phyloP scores from a whole-genome alignment of 371 early-diverging fungal genomes.

The Basidiobolus meristosporus region DNA sequence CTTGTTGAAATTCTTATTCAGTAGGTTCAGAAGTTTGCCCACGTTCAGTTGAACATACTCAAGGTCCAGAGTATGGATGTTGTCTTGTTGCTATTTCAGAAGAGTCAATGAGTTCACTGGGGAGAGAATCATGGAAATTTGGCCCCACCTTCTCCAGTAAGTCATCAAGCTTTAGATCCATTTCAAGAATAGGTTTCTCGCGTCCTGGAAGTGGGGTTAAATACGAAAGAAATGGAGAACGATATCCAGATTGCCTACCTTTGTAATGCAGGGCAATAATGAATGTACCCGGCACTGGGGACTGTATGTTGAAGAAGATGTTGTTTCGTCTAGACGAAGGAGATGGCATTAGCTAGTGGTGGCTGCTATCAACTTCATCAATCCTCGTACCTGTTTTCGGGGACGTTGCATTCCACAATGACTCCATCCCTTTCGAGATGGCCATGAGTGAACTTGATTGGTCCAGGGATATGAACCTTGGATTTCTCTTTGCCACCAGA shows the following conservation, averaged over 20 bases:
- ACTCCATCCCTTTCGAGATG: slow-evolving; percentile 84
- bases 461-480: slow-evolving; percentile 27
- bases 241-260: too few species aligned
- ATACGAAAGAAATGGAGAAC: too few species aligned
- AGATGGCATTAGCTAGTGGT: too few species aligned
- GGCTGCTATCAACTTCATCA: too few species aligned
- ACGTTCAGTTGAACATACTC: slow-evolving; percentile 80
- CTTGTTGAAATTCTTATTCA: slow-evolving; percentile 36
- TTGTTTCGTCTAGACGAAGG: slow-evolving; percentile 65
- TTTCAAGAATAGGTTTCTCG: slow-evolving; percentile 84
- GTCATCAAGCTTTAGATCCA: slow-evolving; percentile 90
- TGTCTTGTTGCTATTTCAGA: slow-evolving; percentile 64
- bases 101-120: slow-evolving; percentile 1
- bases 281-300: slow-evolving; percentile 75
- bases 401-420: slow-evolving; percentile 77
- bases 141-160: slow-evolving; percentile 60
- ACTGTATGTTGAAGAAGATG: slow-evolving; percentile 72
- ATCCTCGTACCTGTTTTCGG: slow-evolving; percentile 70
- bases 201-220: too few species aligned
- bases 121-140: background rate
- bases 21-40: slow-evolving; percentile 18
- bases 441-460: slow-evolving; percentile 60
- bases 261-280: slow-evolving; percentile 79
- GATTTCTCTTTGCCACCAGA: slow-evolving; percentile 23
- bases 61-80: slow-evolving; percentile 66